phyloP scores from a whole-genome alignment of 352 stramenopile genomes.

The Globisporangium paddicum region DNA sequence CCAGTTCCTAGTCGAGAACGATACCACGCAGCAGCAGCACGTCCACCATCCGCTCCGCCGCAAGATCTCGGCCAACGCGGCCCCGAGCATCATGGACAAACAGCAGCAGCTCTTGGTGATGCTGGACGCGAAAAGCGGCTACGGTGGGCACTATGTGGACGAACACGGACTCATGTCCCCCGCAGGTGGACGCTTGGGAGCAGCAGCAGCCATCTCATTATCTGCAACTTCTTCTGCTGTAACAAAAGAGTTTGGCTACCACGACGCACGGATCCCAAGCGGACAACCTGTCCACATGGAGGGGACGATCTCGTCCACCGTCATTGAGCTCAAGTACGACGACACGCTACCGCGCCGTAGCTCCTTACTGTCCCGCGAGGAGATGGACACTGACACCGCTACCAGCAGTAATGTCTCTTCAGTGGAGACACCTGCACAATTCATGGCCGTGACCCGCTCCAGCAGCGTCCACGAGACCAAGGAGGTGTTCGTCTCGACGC shows the following conservation, averaged over 20 bases:
- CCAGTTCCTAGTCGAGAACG: constrained; percentile 62
- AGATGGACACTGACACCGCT: neutral
- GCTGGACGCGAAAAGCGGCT: neutral
- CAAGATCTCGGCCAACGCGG: neutral
- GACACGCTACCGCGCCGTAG: constrained; percentile 2
- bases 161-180: neutral
- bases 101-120: neutral
- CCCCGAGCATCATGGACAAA: neutral
- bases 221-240: neutral
- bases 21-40: neutral
- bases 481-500: constrained; percentile 44
- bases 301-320: neutral
- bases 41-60: neutral
- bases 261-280: constrained; percentile 3
- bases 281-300: neutral
- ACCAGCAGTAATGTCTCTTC: constrained; percentile 9
- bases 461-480: constrained; percentile 54
- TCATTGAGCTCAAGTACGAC: constrained; percentile 15
- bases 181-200: neutral
- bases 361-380: neutral
- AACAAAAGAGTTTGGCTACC: constrained; percentile 4
- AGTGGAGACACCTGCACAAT: neutral
- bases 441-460: constrained; percentile 5
- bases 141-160: neutral
- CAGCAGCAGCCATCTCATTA: no score